Conservation (phyloP, 2,329 filamentous ascomycete genomes). For the Biscogniauxia mediterranea region DNA sequence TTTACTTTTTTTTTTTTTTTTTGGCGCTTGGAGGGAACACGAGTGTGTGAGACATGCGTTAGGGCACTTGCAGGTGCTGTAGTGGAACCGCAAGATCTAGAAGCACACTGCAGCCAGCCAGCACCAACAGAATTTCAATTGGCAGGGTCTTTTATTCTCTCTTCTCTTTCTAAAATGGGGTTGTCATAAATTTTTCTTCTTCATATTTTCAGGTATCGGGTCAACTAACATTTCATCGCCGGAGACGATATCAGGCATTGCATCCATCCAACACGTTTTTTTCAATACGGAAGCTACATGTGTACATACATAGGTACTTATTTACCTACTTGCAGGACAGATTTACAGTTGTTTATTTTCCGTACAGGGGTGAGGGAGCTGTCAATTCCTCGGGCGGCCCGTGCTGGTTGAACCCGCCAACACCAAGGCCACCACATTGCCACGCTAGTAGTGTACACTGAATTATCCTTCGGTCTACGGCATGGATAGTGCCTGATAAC, state of each 20-base stretch:
- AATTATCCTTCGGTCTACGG: neutral
- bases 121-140: neutral
- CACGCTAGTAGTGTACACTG: neutral
- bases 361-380: neutral
- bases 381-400: conserved; percentile 3
- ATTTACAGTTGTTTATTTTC: neutral
- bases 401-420: conserved; percentile 1
- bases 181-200: neutral
- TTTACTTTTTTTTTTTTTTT: conserved; percentile 4
- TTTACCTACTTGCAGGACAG: neutral
- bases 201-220: neutral
- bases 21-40: conserved; percentile 15
- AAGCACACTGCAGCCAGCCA: conserved; percentile 1
- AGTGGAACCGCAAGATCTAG: conserved; percentile 33
- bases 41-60: conserved; percentile 32
- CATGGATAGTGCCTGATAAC: neutral
- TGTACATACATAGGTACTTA: too few relatives aligned
- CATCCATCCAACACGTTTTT: neutral
- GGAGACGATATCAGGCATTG: neutral
- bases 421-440: neutral
- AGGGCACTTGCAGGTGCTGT: conserved; percentile 20
- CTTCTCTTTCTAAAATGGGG: too few relatives aligned
- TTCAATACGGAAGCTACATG: neutral
- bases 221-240: neutral
- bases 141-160: neutral